Evolutionary conservation across 2,329 filamentous ascomycete genomes (phyloP).

Genomic region (Ceratocystiopsis minuta): DNA sequence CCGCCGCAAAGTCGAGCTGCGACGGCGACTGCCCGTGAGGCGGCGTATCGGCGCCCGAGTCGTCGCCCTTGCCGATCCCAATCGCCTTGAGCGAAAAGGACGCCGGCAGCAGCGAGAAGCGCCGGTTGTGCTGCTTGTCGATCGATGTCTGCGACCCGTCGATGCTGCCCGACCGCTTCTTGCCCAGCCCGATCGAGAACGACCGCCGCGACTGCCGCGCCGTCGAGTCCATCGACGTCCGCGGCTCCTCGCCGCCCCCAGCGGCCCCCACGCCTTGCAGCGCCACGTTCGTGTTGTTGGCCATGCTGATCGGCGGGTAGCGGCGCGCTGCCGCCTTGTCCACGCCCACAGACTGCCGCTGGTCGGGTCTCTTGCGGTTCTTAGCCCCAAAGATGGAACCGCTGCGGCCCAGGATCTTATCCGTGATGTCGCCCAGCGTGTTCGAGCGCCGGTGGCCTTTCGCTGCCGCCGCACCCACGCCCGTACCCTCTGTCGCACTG

Average conservation of each 20-base stretch:
- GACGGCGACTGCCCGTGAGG: conserved; percentile 13
- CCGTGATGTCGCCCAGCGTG: conserved; percentile 65
- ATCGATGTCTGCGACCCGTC: conserved; percentile 35
- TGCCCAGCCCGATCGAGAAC: conserved; percentile 49
- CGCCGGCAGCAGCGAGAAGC: conserved; percentile 53
- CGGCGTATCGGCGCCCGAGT: conserved; percentile 13
- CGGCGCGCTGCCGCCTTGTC: conserved; percentile 41
- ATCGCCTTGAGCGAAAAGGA: conserved; percentile 49
- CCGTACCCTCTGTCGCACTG: no score
- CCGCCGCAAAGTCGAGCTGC: conserved; percentile 34
- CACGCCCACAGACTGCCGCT: conserved; percentile 8
- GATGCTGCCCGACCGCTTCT: conserved; percentile 53
- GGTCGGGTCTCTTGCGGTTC: conserved; percentile 31
- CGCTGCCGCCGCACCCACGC: not conserved
- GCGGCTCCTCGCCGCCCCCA: conserved; percentile 17
- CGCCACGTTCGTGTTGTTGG: conserved; percentile 44
- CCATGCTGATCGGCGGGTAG: conserved; percentile 85
- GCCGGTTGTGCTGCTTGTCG: conserved; percentile 35
- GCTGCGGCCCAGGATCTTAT: conserved; percentile 69
- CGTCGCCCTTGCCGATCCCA: conserved; percentile 37
- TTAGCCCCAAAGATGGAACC: conserved; percentile 61
- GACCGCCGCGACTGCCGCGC: conserved; percentile 42
- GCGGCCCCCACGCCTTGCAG: not conserved
- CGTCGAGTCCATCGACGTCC: conserved; percentile 49
- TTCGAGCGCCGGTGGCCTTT: conserved; percentile 51